A percentile compares a stretch with the other conserved stretches of the same genome.
phyloP scores from a whole-genome alignment of 148 eudicot genomes.

The Selenicereus undatus region DNA sequence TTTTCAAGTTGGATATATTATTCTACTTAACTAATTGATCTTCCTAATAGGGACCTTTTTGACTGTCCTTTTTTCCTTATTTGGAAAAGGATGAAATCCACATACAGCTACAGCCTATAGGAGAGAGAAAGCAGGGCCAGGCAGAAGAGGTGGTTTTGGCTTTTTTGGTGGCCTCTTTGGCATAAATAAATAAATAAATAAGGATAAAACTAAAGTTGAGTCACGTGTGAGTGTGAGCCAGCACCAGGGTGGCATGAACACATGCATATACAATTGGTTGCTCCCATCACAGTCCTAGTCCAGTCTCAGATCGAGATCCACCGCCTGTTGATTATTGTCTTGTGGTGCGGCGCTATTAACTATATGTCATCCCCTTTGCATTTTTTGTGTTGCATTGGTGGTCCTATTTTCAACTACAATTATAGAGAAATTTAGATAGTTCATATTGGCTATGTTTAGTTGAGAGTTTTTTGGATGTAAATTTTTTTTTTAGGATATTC shows the following conservation, averaged over 20 bases:
- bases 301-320: neutral
- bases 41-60: neutral
- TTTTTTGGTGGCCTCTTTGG: neutral
- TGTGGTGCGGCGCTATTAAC: too few relatives aligned
- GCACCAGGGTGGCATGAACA: slow-evolving; percentile 1
- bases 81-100: neutral
- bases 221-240: neutral
- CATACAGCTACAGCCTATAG: neutral
- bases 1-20: too few relatives aligned
- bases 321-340: neutral
- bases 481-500: too few relatives aligned
- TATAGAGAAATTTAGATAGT: neutral
- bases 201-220: neutral
- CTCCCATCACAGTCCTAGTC: neutral
- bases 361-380: too few relatives aligned
- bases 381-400: neutral
- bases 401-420: neutral
- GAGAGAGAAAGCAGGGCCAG: neutral
- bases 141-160: neutral
- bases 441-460: too few relatives aligned
- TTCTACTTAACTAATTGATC: too few relatives aligned
- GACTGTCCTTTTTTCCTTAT: neutral
- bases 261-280: neutral
- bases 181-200: too few relatives aligned
- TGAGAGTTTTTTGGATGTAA: too few relatives aligned